phyloP scores from a whole-genome alignment of 1,284 basidiomycete genomes.

The Prillingera fragicola region DNA sequence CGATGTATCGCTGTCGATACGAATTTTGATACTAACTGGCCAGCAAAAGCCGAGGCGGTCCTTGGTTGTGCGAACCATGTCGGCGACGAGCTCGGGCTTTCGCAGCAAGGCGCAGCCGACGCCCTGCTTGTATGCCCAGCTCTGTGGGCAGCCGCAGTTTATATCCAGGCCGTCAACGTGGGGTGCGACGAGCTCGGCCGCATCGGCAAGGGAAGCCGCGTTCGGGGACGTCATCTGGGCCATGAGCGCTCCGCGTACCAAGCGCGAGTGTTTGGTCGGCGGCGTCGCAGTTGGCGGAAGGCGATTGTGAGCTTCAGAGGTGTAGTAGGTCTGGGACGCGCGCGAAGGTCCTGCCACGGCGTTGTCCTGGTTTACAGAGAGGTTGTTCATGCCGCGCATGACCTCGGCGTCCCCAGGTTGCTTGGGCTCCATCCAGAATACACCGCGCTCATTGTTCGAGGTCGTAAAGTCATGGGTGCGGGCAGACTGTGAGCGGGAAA shows the following conservation, averaged over 20 bases:
- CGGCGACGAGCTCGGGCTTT: slow-evolving; percentile 55
- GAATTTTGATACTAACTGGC: slow-evolving; percentile 58
- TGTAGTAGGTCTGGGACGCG: slow-evolving; percentile 19
- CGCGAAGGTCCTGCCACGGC: not conserved
- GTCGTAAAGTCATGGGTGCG: slow-evolving; percentile 56
- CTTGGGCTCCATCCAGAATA: slow-evolving; percentile 49
- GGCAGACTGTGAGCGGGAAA: slow-evolving; percentile 54
- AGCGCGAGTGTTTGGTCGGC: slow-evolving; percentile 30
- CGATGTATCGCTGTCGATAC: slow-evolving; percentile 53
- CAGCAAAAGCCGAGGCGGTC: slow-evolving; percentile 53
- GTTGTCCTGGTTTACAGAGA: not conserved
- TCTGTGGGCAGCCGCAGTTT: slow-evolving; percentile 56
- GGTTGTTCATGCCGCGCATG: not conserved
- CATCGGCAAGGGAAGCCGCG: slow-evolving; percentile 53
- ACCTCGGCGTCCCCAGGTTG: slow-evolving; percentile 4
- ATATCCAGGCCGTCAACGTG: slow-evolving; percentile 57
- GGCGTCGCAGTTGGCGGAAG: slow-evolving; percentile 25
- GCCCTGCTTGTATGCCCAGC: slow-evolving; percentile 55
- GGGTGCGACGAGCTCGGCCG: slow-evolving; percentile 53
- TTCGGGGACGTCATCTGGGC: slow-evolving; percentile 57
- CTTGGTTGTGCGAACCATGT: slow-evolving; percentile 55
- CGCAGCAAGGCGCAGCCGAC: slow-evolving; percentile 57
- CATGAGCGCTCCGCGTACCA: slow-evolving; percentile 53
- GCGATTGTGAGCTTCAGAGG: slow-evolving; percentile 23
- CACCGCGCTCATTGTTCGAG: slow-evolving; percentile 52